Evolutionary conservation across 164 flowering plant species (phyloP), one percentile per base, ranked within the genome.

Genomic region (Nymphaea colorata): DNA sequence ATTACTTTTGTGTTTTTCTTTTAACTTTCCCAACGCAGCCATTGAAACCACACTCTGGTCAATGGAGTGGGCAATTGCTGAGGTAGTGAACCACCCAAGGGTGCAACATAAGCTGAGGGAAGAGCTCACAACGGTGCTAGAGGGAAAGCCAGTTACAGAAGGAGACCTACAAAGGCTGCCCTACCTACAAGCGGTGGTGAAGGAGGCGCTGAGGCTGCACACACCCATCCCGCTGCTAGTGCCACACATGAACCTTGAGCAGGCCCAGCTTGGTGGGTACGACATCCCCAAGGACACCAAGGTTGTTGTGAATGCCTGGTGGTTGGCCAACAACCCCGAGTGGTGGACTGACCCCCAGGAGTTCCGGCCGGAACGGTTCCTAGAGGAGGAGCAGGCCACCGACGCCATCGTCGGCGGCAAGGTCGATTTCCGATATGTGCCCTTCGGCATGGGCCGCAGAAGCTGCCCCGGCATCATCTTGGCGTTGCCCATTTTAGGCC

Each of bases 61-160:
- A 4, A 81, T 87, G 77, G 90, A 87, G 61, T 87, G 93, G 93
- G 86, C 79, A 11, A 82, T 87, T 25, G 93, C 93, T 4, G 90
- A 87, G 77, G 73, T 87, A 43, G 86, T 84, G 4, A 87, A 86
- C 74, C 82, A 87, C 71, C 93, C 87, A 0, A 42, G 57, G 2
- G 78, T 83, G 25, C 93, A 86, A 67, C 64, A 42, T 64, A 86
- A 84, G 73, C 72, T 84, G 43, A 74, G 87, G 2, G 72, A 77
- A 0, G 93, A 87, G 68, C 71, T 87, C 69, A 41, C 71, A 14
- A 57, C 71, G 2, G 77, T 80, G 43, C 84, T 86, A 0, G 42
- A 71, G 8, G 85, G 79, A 17, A 60, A 42, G 1, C 80, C 74
- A 15, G 77, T 85, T 0, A 86, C 89, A 16, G 95, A 86, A 66